Evolutionary conservation across 139 green algal genomes (phyloP).

Genomic region (Auxenochlorella pyrenoidosa): DNA sequence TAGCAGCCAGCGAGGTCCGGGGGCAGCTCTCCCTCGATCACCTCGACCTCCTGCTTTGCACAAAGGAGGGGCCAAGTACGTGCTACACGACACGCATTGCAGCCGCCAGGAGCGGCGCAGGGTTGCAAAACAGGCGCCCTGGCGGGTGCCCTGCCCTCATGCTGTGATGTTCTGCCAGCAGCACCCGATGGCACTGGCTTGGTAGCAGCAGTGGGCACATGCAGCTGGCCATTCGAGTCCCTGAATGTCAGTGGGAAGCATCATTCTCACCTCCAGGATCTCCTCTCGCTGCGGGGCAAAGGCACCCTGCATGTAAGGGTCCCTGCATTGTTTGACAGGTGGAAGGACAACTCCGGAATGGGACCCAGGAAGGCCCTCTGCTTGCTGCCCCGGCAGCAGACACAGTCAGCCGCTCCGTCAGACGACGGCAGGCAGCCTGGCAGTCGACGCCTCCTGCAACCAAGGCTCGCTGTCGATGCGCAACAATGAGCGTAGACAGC

Average conservation of each 20-base stretch:
- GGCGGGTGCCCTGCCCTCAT: neutral
- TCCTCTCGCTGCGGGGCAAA: constrained; percentile 4
- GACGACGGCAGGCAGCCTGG: too few relatives aligned
- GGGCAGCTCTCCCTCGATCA: constrained; percentile 44
- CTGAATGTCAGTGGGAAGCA: neutral
- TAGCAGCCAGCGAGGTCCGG: constrained; percentile 28
- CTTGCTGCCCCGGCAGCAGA: neutral
- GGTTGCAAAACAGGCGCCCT: too few relatives aligned
- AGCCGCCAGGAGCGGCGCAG: too few relatives aligned
- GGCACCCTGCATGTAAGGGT: constrained; percentile 5
- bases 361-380: neutral
- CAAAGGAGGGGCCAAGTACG: neutral
- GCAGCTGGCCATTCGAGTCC: too few relatives aligned
- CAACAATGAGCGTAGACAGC: too few relatives aligned
- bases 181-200: neutral
- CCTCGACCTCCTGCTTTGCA: constrained; percentile 23
- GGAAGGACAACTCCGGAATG: neutral
- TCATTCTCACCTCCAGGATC: neutral
- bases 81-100: neutral
- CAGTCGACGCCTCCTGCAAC: too few relatives aligned
- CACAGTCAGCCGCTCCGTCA: neutral
- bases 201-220: too few relatives aligned
- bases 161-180: too few relatives aligned
- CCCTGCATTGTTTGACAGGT: neutral
- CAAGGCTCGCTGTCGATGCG: too few relatives aligned